Evolutionary conservation across 2,329 filamentous ascomycete genomes (phyloP).

Genomic region (Ophiostoma piceae): DNA sequence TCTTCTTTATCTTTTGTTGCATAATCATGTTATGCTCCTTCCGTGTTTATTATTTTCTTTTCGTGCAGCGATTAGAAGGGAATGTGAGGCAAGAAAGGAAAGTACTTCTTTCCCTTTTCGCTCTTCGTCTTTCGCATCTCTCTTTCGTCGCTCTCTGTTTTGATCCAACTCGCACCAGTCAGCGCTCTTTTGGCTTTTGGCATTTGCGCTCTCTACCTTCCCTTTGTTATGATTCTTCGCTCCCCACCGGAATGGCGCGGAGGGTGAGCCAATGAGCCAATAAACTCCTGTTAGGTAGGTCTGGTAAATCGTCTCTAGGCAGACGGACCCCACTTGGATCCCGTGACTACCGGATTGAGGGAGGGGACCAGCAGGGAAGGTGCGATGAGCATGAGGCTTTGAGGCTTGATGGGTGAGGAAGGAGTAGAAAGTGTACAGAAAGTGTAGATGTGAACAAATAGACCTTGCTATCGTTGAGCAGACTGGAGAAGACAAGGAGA

Average conservation of each 20-base stretch:
- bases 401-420: neutral
- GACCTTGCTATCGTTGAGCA: neutral
- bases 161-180: neutral
- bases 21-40: neutral
- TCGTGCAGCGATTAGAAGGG: neutral
- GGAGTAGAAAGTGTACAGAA: neutral
- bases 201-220: neutral
- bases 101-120: neutral
- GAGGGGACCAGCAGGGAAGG: neutral
- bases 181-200: neutral
- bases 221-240: constrained; percentile 3
- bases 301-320: neutral
- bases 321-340: neutral
- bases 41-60: neutral
- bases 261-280: neutral
- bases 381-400: neutral
- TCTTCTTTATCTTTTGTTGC: neutral
- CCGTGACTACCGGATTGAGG: neutral
- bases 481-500: neutral
- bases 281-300: neutral
- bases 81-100: neutral
- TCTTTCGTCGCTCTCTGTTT: neutral
- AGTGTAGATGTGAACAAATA: neutral
- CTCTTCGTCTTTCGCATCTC: neutral
- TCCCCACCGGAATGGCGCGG: constrained; percentile 1